These are phyloP conservation scores for Coemansia sp. DNA, from an alignment of 192 early-diverging fungal species.

Conservation along the genomic window DNA sequence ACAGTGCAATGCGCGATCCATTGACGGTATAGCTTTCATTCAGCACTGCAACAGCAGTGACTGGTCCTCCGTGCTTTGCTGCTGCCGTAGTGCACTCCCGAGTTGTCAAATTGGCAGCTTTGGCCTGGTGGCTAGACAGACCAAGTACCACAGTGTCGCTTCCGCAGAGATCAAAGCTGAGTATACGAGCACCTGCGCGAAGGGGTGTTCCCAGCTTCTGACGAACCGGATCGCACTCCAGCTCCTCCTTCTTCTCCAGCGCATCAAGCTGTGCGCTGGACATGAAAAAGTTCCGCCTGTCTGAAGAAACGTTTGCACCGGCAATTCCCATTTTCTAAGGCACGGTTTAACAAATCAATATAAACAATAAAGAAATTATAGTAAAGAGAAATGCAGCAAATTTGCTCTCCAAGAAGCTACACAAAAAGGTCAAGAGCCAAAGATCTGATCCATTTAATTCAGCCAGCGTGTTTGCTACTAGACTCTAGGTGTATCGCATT, in stretches of 20 bases:
- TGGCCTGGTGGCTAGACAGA: conserved; percentile 42
- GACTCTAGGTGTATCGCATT: no score
- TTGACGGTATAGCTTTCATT: conserved; percentile 36
- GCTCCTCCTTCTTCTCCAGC: conserved; percentile 39
- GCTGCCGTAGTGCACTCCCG: conserved; percentile 5
- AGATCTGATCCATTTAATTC: no score
- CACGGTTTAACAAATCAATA: neutral
- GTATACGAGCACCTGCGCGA: conserved; percentile 35
- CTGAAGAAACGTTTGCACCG: conserved; percentile 40
- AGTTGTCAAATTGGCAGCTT: conserved; percentile 28
- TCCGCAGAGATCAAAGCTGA: conserved; percentile 35
- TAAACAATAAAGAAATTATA: no score
- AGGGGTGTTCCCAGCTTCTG: conserved; percentile 46
- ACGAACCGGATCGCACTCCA: conserved; percentile 39
- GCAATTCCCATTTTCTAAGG: neutral
- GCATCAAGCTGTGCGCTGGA: conserved; percentile 55
- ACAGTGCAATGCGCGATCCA: conserved; percentile 66
- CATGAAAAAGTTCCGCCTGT: conserved; percentile 52
- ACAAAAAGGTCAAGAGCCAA: no score
- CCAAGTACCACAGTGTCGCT: conserved; percentile 32
- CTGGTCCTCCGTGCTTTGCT: conserved; percentile 64
- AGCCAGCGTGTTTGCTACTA: no score
- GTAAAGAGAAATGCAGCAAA: no score
- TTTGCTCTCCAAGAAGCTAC: no score
- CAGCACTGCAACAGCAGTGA: conserved; percentile 64